A percentile compares a stretch with the other conserved stretches of the same genome.
These are phyloP conservation scores for Pseudogymnoascus verrucosus DNA, from an alignment of 2,329 filamentous ascomycete genomes.

Conservation along the genomic window DNA sequence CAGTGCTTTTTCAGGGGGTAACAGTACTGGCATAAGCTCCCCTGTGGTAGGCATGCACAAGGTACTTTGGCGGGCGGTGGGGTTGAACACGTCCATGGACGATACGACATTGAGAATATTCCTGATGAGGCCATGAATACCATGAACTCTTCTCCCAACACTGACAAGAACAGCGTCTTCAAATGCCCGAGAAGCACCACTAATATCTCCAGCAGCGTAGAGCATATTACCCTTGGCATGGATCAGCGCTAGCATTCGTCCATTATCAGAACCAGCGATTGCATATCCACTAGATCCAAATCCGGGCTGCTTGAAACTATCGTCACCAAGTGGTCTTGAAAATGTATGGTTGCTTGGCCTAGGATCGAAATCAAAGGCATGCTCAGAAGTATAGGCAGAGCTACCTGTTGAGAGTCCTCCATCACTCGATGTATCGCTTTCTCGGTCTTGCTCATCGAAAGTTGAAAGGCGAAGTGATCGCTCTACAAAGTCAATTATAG, in stretches of 20 bases:
- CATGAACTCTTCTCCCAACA: slow-evolving; percentile 59
- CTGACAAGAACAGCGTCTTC: slow-evolving; percentile 92
- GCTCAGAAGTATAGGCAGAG: slow-evolving; percentile 21
- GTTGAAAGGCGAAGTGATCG: slow-evolving; percentile 50
- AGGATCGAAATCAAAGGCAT: slow-evolving; percentile 21
- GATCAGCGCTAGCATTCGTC: slow-evolving; percentile 82
- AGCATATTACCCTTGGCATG: slow-evolving; percentile 99
- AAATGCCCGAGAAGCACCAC: slow-evolving; percentile 75
- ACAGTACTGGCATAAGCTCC: slow-evolving; percentile 51
- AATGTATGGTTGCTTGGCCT: slow-evolving; percentile 17
- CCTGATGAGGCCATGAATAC: slow-evolving; percentile 70
- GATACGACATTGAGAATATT: slow-evolving; percentile 66
- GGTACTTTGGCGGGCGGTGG: background rate
- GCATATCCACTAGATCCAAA: slow-evolving; percentile 78
- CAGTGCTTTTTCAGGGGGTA: slow-evolving; percentile 76
- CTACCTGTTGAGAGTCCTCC: slow-evolving; percentile 26
- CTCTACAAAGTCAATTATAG: slow-evolving; percentile 81
- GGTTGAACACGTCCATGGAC: slow-evolving; percentile 5
- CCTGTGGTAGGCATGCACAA: background rate
- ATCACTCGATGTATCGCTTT: slow-evolving; percentile 53
- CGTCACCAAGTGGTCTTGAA: slow-evolving; percentile 15
- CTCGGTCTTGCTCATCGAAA: slow-evolving; percentile 41
- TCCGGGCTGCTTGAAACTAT: slow-evolving; percentile 27
- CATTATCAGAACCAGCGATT: slow-evolving; percentile 80
- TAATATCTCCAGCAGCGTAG: slow-evolving; percentile 78